Conservation (phyloP, 169 alveolate genomes). For the Neospora caninum region DNA sequence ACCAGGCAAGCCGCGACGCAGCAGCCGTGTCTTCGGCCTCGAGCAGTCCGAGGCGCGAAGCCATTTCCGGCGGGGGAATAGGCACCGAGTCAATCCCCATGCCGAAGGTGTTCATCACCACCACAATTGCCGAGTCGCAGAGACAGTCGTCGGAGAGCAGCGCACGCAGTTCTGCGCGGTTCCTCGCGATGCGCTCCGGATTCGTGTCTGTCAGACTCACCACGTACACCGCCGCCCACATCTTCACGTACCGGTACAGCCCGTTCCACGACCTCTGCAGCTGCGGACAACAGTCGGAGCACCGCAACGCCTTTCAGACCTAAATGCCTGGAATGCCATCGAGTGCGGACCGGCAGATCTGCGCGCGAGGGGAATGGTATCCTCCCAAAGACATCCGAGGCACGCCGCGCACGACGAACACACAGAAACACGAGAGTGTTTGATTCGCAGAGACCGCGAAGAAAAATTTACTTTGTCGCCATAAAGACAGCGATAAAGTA, state of each 20-base stretch:
- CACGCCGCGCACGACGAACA: too few relatives aligned
- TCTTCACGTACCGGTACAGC: conserved; percentile 26
- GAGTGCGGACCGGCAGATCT: too few relatives aligned
- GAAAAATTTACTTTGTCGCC: too few relatives aligned
- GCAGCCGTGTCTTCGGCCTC: neutral
- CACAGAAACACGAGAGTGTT: too few relatives aligned
- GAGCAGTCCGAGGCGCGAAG: neutral
- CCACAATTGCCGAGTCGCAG: conserved; percentile 21
- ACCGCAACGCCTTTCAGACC: neutral
- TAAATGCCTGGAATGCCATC: too few relatives aligned
- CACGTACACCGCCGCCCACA: conserved; percentile 50
- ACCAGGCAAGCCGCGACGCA: conserved; percentile 2
- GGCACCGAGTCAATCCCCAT: neutral
- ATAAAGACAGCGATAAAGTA: too few relatives aligned
- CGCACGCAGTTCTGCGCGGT: neutral
- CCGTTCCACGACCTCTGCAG: conserved; percentile 38
- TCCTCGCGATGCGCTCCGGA: conserved; percentile 17
- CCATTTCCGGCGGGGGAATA: neutral
- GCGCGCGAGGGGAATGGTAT: too few relatives aligned
- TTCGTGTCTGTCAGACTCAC: conserved; percentile 13
- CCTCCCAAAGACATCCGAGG: too few relatives aligned
- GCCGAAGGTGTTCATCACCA: conserved; percentile 45
- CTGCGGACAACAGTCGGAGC: neutral
- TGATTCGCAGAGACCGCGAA: too few relatives aligned
- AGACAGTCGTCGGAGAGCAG: conserved; percentile 30